These are phyloP conservation scores for Lantana camara DNA, from an alignment of 257 asterid species.

Conservation along the genomic window DNA sequence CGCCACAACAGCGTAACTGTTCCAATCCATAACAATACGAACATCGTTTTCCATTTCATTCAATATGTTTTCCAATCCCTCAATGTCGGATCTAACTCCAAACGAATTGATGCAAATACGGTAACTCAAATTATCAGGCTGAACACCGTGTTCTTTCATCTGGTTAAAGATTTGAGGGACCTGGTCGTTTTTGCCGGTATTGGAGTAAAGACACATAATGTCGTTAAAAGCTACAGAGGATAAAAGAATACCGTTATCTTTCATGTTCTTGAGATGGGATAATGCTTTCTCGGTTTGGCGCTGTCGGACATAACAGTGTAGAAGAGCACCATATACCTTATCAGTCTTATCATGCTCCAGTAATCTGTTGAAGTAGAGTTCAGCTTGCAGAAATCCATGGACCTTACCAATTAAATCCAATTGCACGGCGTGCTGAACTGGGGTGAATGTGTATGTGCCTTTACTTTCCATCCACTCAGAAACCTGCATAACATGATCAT, in stretches of 20 bases:
- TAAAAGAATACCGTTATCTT: slow-evolving; percentile 56
- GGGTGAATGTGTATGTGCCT: slow-evolving; percentile 49
- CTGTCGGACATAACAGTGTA: slow-evolving; percentile 78
- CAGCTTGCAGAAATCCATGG: slow-evolving; percentile 65
- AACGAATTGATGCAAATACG: slow-evolving; percentile 78
- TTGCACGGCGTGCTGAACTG: slow-evolving; percentile 79
- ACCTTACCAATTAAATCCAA: slow-evolving; percentile 82
- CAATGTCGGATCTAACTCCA: slow-evolving; percentile 63
- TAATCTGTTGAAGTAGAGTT: slow-evolving; percentile 66
- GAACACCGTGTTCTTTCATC: slow-evolving; percentile 56
- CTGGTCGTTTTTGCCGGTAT: slow-evolving; percentile 46
- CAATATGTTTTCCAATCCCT: slow-evolving; percentile 63
- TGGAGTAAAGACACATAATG: slow-evolving; percentile 69
- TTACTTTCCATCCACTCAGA: slow-evolving; percentile 62
- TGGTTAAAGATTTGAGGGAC: slow-evolving; percentile 49
- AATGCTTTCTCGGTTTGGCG: slow-evolving; percentile 53
- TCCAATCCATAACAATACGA: slow-evolving; percentile 65
- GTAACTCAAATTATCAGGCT: slow-evolving; percentile 76
- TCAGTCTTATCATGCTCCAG: slow-evolving; percentile 57
- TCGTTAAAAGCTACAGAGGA: slow-evolving; percentile 62
- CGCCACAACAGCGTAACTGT: slow-evolving; percentile 69
- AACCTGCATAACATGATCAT: slow-evolving; percentile 43
- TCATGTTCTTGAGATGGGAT: slow-evolving; percentile 56
- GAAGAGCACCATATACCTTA: slow-evolving; percentile 78
- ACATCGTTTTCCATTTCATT: slow-evolving; percentile 69